phyloP scores from a whole-genome alignment of 2,329 filamentous ascomycete species.

The Colletotrichum neosansevieriae region DNA sequence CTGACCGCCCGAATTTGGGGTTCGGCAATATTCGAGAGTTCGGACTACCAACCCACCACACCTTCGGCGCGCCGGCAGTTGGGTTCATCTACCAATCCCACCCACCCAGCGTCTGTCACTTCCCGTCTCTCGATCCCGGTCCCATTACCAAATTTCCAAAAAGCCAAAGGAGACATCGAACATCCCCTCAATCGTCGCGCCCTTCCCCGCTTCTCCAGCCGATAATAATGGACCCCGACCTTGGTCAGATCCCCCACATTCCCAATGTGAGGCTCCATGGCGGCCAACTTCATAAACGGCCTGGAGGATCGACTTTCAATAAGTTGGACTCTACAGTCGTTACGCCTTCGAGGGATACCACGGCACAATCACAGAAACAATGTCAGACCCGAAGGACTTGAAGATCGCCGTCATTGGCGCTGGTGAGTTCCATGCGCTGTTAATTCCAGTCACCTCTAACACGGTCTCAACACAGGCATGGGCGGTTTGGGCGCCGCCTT shows the following conservation, averaged over 20 bases:
- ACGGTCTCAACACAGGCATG: conserved; percentile 69
- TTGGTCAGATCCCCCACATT: conserved; percentile 33
- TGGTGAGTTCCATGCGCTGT: conserved; percentile 48
- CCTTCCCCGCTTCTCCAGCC: conserved; percentile 38
- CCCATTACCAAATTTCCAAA: conserved; percentile 15
- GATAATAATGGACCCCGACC: conserved; percentile 33
- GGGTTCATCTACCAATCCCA: conserved; percentile 15
- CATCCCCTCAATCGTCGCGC: conserved; percentile 30
- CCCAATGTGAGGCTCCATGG: conserved; percentile 32
- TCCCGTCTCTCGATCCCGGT: conserved; percentile 33
- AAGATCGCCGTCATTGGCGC: conserved; percentile 62
- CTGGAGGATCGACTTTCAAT: not conserved
- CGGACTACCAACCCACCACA: conserved; percentile 31
- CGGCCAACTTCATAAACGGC: conserved; percentile 28
- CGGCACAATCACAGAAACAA: conserved; percentile 36
- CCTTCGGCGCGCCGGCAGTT: conserved; percentile 28
- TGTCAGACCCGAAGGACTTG: conserved; percentile 50
- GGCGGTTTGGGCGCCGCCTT: conserved; percentile 80
- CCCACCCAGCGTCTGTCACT: conserved; percentile 4
- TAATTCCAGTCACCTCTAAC: not conserved
- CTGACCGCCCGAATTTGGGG: conserved; percentile 21
- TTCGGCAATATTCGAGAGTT: conserved; percentile 25
- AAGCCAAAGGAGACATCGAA: conserved; percentile 18
- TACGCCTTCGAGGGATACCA: conserved; percentile 7
- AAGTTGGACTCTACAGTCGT: conserved; percentile 8